Percentiles rank a stretch among this genome's conserved stretches.
Conservation (phyloP, 306 rosid species). For the Glycine tomentella region DNA sequence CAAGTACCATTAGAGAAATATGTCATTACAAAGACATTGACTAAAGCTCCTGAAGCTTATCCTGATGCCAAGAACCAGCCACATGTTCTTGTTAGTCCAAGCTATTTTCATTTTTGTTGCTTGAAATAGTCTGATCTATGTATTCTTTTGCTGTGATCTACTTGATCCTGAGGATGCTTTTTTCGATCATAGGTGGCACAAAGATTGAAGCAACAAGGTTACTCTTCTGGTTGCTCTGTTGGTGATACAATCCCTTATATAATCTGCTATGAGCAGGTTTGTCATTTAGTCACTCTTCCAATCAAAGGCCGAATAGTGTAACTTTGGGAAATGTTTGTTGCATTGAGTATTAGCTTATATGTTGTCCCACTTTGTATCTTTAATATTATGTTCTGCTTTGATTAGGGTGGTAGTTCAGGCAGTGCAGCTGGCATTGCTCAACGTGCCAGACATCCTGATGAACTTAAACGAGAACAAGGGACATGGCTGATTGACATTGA, state of each 20-base stretch:
- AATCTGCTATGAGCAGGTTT: conserved; percentile 93
- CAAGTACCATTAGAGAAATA: conserved; percentile 85
- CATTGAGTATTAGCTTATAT: conserved; percentile 37
- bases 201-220: conserved; percentile 89
- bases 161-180: conserved; percentile 43
- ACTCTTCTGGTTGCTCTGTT: conserved; percentile 84
- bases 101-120: conserved; percentile 22
- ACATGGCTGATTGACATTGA: conserved; percentile 95
- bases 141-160: conserved; percentile 33
- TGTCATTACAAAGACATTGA: conserved; percentile 89
- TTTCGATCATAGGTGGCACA: conserved; percentile 80
- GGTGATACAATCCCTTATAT: conserved; percentile 91
- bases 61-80: conserved; percentile 99
- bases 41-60: conserved; percentile 94
- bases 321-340: conserved; percentile 11
- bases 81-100: conserved; percentile 83
- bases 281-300: conserved; percentile 40
- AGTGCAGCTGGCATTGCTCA: conserved; percentile 75
- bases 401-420: conserved; percentile 75
- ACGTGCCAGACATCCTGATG: conserved; percentile 99
- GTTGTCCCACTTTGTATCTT: conserved; percentile 16
- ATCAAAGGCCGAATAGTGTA: conserved; percentile 38
- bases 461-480: conserved; percentile 87
- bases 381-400: conserved; percentile 42
- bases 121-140: conserved; percentile 13